Conservation (phyloP, 305 asterid genomes). For the Coffea humblotiana region DNA sequence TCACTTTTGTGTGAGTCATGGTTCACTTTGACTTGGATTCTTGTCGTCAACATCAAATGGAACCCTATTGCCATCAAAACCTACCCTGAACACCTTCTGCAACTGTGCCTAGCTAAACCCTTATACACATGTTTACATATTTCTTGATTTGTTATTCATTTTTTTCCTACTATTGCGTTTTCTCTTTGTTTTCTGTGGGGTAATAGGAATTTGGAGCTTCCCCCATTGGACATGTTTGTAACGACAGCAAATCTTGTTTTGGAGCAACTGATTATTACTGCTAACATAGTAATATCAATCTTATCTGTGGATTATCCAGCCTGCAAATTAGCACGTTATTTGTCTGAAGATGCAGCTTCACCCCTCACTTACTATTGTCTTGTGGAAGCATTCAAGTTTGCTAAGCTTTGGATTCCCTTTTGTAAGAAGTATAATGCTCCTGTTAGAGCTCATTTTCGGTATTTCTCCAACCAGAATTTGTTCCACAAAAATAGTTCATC, state of each 20-base stretch:
- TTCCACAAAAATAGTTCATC: no score
- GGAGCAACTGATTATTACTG: constrained; percentile 37
- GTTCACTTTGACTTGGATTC: constrained; percentile 40
- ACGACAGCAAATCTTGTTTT: constrained; percentile 36
- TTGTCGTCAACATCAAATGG: constrained; percentile 34
- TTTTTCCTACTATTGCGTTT: not conserved
- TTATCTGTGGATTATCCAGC: constrained; percentile 39
- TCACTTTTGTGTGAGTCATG: constrained; percentile 38
- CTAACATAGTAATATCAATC: constrained; percentile 38
- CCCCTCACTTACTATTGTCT: constrained; percentile 36
- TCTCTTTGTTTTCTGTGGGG: not conserved
- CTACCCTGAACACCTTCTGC: constrained; percentile 29
- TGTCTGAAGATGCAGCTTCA: constrained; percentile 44
- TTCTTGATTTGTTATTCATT: not conserved
- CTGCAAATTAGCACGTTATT: constrained; percentile 34
- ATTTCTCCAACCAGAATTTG: no score
- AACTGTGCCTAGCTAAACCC: constrained; percentile 18
- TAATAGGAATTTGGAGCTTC: constrained; percentile 22
- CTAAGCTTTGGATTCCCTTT: constrained; percentile 43
- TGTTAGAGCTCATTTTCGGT: no score
- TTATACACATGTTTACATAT: not conserved
- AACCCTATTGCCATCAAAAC: no score
- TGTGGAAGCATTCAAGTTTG: constrained; percentile 34
- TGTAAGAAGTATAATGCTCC: no score
- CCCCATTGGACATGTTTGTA: constrained; percentile 38